Base-by-base conservation (phyloP, 495 filamentous ascomycete genomes). In the Aspergillus cavernicola region DNA sequence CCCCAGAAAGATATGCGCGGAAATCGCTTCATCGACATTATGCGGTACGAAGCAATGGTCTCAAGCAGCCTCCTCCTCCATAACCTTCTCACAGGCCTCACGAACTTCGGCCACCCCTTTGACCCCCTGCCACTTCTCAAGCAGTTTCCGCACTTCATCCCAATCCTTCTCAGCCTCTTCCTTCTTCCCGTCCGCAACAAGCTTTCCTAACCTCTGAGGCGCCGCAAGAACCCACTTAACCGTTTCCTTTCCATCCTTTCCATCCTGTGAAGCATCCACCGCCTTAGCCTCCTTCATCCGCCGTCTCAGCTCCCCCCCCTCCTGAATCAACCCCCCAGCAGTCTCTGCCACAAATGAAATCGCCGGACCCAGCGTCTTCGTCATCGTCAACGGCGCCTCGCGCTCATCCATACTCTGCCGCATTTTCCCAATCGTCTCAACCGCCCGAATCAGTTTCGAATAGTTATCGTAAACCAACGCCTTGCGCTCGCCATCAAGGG, bases 381-480 rank as follows among this genome's bases (percentile, higher is more conserved):
- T 75, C 72, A 75, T 76, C 0, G 71, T 76, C 65, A 76, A 66
- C 23, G 72, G 74, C 18, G 72, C 66, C 4, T 70, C 77, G 0
- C 72, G 64, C 18, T 75, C 69, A 57, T 74, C 72, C 75, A 70
- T 73, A 75, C 82, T 75, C 48, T 61, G 63, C 13, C 72, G 63
- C 74, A 77, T 76, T 65, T 85, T 86, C 20, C 89, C 80, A 63
- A 98, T 98, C 11, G 92, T 97, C 66, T 96, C 91, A 12, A 95
- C 97, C 13, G 93, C 93, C 15, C 83, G 81, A 56, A 98, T 97
- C 61, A 98, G 73, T 74, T 97, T 97, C 56, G 84, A 89, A 68
- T 97, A 98, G 66, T 98, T 98, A 67, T 98, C 93, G 66, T 98
- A 98, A 4, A 98, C 93, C 35, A 98, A 75, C 19, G 93, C 91